Evolutionary conservation across 208 protist species (phyloP).

Genomic region (Balamuthia mandrillaris): DNA sequence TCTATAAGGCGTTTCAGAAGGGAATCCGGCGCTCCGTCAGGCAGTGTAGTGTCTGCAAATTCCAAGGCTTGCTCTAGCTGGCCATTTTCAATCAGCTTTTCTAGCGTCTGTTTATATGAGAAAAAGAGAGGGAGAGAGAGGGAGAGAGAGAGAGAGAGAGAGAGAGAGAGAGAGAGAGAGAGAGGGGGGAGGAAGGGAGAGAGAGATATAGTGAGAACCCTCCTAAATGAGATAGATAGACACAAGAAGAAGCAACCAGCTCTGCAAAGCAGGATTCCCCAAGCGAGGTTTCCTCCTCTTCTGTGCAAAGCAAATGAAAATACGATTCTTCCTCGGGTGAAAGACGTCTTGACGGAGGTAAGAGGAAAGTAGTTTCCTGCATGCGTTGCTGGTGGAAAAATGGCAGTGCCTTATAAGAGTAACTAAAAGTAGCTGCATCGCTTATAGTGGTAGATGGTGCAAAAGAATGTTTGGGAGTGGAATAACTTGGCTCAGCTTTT

Average conservation of each 20-base stretch:
- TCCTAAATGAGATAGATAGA: too few species aligned
- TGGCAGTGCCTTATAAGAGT: neutral
- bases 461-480: neutral
- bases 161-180: neutral
- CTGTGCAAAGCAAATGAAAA: too few species aligned
- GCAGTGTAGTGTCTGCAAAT: constrained; percentile 1
- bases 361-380: neutral
- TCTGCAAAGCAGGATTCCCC: neutral
- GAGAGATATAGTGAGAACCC: neutral
- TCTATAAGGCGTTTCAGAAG: neutral
- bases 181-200: neutral
- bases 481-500: neutral
- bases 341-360: neutral
- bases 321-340: neutral
- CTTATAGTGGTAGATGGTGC: neutral
- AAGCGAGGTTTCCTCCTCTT: neutral
- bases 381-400: neutral
- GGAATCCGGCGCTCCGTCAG: neutral
- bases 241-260: neutral
- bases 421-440: neutral
- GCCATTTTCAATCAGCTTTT: neutral
- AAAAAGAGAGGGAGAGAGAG: neutral
- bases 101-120: neutral
- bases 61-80: neutral
- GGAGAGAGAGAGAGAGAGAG: neutral